Evolutionary conservation across 768 basidiomycete species (phyloP).

Genomic region (Suillus clintonianus): DNA sequence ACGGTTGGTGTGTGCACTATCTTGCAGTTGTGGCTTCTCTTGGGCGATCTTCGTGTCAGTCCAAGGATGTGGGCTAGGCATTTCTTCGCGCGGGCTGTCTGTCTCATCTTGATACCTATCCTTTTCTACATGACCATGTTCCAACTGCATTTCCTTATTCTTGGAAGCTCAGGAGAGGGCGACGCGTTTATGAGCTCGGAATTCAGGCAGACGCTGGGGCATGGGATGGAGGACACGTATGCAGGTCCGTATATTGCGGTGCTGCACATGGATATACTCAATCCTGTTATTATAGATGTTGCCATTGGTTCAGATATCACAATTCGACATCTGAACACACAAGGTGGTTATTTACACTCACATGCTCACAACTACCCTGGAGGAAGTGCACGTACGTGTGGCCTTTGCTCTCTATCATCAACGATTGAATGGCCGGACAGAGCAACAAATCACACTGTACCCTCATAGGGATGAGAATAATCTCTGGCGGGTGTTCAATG

Average conservation of each 20-base stretch:
- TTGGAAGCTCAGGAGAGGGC: slow-evolving; percentile 91
- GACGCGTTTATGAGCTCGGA: slow-evolving; percentile 99
- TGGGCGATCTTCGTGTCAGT: slow-evolving; percentile 83
- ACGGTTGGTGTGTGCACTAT: slow-evolving; percentile 87
- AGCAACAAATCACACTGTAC: slow-evolving; percentile 99
- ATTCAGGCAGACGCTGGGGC: slow-evolving; percentile 92
- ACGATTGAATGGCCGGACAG: slow-evolving; percentile 40
- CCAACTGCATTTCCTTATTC: slow-evolving; percentile 87
- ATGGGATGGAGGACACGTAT: slow-evolving; percentile 90
- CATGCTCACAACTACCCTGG: slow-evolving; percentile 87
- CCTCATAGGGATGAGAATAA: slow-evolving; percentile 99
- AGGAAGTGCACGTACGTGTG: slow-evolving; percentile 81
- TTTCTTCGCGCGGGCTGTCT: slow-evolving; percentile 86
- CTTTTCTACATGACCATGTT: slow-evolving; percentile 98
- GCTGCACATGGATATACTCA: neutral
- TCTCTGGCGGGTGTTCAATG: slow-evolving; percentile 84
- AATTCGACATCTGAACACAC: slow-evolving; percentile 91
- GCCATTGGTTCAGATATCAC: slow-evolving; percentile 81
- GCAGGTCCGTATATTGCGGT: slow-evolving; percentile 61
- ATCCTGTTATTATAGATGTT: slow-evolving; percentile 55
- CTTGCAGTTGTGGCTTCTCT: slow-evolving; percentile 82
- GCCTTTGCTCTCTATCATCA: neutral
- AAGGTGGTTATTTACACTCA: slow-evolving; percentile 98
- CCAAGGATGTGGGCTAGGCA: slow-evolving; percentile 78
- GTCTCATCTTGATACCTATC: slow-evolving; percentile 83